Evolutionary conservation across 169 alveolate species (phyloP).

Genomic region (Plasmodium knowlesi): DNA sequence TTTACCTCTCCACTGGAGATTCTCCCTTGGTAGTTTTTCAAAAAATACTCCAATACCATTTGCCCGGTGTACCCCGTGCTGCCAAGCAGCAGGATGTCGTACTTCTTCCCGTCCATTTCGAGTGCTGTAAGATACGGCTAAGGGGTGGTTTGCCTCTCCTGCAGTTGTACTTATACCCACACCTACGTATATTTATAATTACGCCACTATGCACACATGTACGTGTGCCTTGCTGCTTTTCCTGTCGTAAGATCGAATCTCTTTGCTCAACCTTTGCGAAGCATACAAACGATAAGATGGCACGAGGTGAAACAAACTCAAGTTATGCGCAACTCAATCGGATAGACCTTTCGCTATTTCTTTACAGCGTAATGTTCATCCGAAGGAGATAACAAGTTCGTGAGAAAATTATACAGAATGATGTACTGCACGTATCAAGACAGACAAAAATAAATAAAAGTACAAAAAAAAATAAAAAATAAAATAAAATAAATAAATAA

Average conservation of each 20-base stretch:
- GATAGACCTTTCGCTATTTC: background rate
- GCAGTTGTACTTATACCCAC: background rate
- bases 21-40: constrained; percentile 30
- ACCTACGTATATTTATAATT: background rate
- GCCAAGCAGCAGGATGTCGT: constrained; percentile 59
- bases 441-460: background rate
- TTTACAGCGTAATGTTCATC: background rate
- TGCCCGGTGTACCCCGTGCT: constrained; percentile 72
- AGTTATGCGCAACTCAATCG: background rate
- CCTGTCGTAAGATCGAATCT: background rate
- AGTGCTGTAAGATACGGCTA: background rate
- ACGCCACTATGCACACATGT: too few relatives aligned
- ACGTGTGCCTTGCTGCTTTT: background rate
- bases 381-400: background rate
- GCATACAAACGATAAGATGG: background rate
- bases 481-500: background rate
- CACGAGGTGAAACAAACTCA: background rate
- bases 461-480: background rate
- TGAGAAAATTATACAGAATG: background rate
- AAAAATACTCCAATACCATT: constrained; percentile 68
- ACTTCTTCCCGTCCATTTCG: constrained; percentile 26
- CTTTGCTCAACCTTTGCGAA: background rate
- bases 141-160: background rate
- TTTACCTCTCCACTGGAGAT: constrained; percentile 32
- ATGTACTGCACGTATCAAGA: background rate